Percentiles rank a stretch among this genome's conserved stretches.
These are phyloP conservation scores for Ustilago lituana DNA, from an alignment of 1,284 basidiomycete genomes.

Conservation along the genomic window DNA sequence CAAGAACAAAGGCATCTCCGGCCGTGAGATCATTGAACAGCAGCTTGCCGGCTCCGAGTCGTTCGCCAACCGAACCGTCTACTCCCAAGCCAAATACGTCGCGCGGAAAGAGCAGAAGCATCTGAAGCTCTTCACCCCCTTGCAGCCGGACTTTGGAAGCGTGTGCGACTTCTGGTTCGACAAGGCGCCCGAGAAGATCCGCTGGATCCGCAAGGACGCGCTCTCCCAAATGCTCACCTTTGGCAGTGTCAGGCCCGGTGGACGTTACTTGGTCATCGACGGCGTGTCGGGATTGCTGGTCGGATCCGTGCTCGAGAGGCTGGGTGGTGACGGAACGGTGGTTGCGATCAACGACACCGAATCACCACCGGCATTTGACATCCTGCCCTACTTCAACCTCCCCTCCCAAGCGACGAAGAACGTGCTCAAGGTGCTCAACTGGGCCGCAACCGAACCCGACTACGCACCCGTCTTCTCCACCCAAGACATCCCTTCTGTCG, in stretches of 20 bases:
- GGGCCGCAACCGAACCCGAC: slow-evolving; percentile 55
- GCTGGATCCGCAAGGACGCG: slow-evolving; percentile 86
- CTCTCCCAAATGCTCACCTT: slow-evolving; percentile 86
- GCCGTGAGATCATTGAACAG: slow-evolving; percentile 63
- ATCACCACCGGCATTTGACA: slow-evolving; percentile 89
- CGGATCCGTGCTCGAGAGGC: slow-evolving; percentile 79
- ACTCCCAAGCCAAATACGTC: slow-evolving; percentile 63
- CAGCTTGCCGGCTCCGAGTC: slow-evolving; percentile 52
- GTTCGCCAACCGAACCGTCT: slow-evolving; percentile 61
- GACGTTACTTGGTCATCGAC: slow-evolving; percentile 87
- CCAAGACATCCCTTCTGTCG: slow-evolving; percentile 15
- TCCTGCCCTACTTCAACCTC: slow-evolving; percentile 81
- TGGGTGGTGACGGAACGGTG: slow-evolving; percentile 79
- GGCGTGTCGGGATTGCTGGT: slow-evolving; percentile 86
- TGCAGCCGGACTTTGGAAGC: slow-evolving; percentile 87
- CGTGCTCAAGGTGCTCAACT: slow-evolving; percentile 51
- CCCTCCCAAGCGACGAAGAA: slow-evolving; percentile 61
- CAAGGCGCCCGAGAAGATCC: slow-evolving; percentile 75
- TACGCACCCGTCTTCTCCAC: slow-evolving; percentile 40
- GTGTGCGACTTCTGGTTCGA: slow-evolving; percentile 87
- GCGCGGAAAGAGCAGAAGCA: slow-evolving; percentile 71
- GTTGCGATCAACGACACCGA: slow-evolving; percentile 89
- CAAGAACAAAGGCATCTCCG: slow-evolving; percentile 61
- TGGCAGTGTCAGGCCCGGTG: slow-evolving; percentile 84
- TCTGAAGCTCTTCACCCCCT: slow-evolving; percentile 84